Base-by-base conservation (phyloP, 257 asterid genomes). In the Parsonsia alboflavescens region DNA sequence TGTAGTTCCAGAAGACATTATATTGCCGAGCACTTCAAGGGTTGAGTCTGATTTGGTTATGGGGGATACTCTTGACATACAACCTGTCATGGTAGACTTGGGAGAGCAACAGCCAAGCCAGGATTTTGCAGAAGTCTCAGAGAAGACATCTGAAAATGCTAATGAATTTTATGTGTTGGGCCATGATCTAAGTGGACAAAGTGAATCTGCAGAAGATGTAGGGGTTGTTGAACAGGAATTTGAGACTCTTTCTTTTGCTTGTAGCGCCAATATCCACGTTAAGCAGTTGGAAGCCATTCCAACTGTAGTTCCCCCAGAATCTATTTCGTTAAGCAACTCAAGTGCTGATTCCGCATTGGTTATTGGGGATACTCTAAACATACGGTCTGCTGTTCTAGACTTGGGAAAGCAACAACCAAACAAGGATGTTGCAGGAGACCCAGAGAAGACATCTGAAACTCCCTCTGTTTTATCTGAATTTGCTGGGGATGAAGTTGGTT, bases 391-490 rank as follows among this genome's bases (percentile, higher is more conserved):
- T 30, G 62, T 16, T 17, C 36, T 36, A 33, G 62, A 58, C 42
- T 36, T 30, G 22, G 71, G 75, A 57, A 58, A 75, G 66, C 39
- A 24, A 11, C 61, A 41, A 12, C 26, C 72, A 5, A 17, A 26
- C 53, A 48, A 57, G 75, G 75, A 67, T 6, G 36, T 46, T 70
- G 80, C n/a, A 46, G 33, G n/a, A 36, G 68, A 48, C 28, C 72
- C 45, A 24, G 77, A 64, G 28, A 39, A 75, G 28, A 45, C 65
- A n/a, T 71, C 72, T 39, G 48, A 74, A 30, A 10, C 54, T 56
- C 65, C 65, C 17, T 71, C 73, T 48, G 8, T 13, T 59, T 57
- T 30, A 65, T 71, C 75, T 75, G 82, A 74, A 81, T 39, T 63
- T 42, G 63, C 39, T 33, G 39, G 39, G 39, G 39, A 33, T 33